Evolutionary conservation across 1,139 yeast species (phyloP), one percentile per base, ranked within the genome.

Genomic region (Komagataea norvegica): DNA sequence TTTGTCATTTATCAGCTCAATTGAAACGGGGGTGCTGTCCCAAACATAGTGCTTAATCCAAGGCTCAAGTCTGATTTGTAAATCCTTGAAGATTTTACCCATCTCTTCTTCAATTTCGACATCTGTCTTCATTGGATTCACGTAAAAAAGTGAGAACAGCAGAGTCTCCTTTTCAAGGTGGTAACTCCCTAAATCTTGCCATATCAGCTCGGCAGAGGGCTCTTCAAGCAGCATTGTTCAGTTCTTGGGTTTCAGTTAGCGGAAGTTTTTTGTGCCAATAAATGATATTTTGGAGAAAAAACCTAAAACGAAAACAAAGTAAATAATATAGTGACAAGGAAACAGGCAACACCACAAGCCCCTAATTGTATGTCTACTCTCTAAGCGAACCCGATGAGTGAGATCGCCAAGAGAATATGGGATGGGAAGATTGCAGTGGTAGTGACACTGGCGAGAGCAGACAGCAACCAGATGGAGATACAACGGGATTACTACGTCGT

Each of bases 391-490:
- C 14, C 9, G 11, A 42, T 40, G 51, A 18, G 37, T 22, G 72
- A 57, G 23, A 54, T 72, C 32, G 62, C 68, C 29, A 56, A 59
- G 18, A 56, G 54, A 30, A 48, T 77, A 13, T 79, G 86, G 86
- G 57, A 68, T 35, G 87, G 87, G 1, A 50, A 68, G 6, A 52
- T 80, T 9, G 77, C 78, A 37, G 53, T 77, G 7, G 53, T 58
- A 23, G 49, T 76, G 11, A 45, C 57, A 2, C 55, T 65, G 2
- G 48, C 51, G 4, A 42, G 54, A 3, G 52, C 45, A 35, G 68
- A 64, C 42, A 43, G 56, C 11, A 45, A 58, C 15, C 49, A 47
- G 9, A 42, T 49, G 37, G 46, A 46, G 5, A 39, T 41, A 1
- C 45, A 41, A 2, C 51, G 52, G 13, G 55, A 54, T 31, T 51